These are phyloP conservation scores for Stachybotrys chlorohalonatus DNA, from an alignment of 2,329 filamentous ascomycete species.

Conservation along the genomic window DNA sequence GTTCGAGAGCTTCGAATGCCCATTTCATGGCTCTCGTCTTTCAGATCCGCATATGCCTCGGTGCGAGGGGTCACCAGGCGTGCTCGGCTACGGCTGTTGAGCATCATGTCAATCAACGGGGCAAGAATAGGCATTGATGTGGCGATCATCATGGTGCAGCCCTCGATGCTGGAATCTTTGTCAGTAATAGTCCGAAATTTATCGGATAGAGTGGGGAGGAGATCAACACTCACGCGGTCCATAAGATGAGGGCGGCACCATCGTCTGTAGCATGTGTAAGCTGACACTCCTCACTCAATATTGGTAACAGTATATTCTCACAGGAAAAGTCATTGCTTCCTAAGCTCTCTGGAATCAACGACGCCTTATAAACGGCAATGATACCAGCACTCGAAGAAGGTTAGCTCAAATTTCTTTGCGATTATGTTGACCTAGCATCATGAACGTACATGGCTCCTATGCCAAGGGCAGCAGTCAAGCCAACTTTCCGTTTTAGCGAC, in stretches of 20 bases:
- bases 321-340: neutral
- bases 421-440: too few species aligned
- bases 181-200: neutral
- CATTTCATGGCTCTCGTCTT: neutral
- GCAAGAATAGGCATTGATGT: neutral
- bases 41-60: neutral
- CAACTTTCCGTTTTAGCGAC: slow-evolving; percentile 13
- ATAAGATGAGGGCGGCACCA: neutral
- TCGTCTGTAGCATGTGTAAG: neutral
- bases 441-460: slow-evolving; percentile 15
- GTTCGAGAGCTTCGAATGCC: neutral
- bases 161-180: neutral
- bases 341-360: neutral
- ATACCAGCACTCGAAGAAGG: neutral
- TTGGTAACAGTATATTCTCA: neutral
- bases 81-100: neutral
- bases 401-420: neutral
- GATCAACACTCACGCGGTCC: neutral
- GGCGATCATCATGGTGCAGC: slow-evolving; percentile 1
- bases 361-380: neutral
- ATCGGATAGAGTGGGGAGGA: neutral
- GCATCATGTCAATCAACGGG: neutral
- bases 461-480: slow-evolving; percentile 13
- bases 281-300: neutral
- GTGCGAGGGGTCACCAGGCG: too few species aligned